Percentiles rank a stretch among this genome's conserved stretches.
Conservation (phyloP, 2,329 filamentous ascomycete genomes). For the Beauveria medogensis region DNA sequence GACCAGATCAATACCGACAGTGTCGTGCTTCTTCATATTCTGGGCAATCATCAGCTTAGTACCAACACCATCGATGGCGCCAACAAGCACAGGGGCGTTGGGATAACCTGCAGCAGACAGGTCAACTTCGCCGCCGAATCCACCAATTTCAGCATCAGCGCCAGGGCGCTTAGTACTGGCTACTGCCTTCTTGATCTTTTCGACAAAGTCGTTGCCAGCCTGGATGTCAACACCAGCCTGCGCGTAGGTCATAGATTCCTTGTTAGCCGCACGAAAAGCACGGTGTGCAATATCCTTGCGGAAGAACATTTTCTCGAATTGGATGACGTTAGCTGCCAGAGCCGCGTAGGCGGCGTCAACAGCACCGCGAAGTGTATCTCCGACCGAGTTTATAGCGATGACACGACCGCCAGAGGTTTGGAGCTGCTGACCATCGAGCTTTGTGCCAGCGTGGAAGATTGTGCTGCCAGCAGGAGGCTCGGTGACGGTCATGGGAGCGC, state of each 20-base stretch:
- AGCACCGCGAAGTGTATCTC: conserved; percentile 65
- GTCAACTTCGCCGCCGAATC: conserved; percentile 67
- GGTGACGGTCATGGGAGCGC: conserved; percentile 49
- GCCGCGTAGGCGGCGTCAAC: conserved; percentile 83
- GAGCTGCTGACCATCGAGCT: conserved; percentile 52
- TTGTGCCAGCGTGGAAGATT: conserved; percentile 91
- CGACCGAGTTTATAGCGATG: conserved; percentile 80
- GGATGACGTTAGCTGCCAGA: conserved; percentile 57
- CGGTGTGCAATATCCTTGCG: conserved; percentile 87
- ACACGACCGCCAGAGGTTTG: conserved; percentile 81
- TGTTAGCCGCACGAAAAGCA: conserved; percentile 44
- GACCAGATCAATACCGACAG: conserved; percentile 91
- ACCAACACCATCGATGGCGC: conserved; percentile 90
- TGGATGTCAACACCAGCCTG: conserved; percentile 91
- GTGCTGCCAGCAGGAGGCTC: conserved; percentile 41
- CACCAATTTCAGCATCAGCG: conserved; percentile 87
- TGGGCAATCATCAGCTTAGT: conserved; percentile 97
- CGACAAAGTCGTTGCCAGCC: conserved; percentile 84
- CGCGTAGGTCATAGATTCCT: conserved; percentile 73
- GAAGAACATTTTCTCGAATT: conserved; percentile 85
- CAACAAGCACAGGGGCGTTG: conserved; percentile 73
- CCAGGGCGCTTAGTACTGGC: conserved; percentile 75
- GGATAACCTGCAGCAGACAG: conserved; percentile 65
- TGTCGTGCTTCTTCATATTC: conserved; percentile 80
- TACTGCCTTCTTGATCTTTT: conserved; percentile 87